Conservation (phyloP, 2,329 filamentous ascomycete genomes). For the Xylaria sp. region DNA sequence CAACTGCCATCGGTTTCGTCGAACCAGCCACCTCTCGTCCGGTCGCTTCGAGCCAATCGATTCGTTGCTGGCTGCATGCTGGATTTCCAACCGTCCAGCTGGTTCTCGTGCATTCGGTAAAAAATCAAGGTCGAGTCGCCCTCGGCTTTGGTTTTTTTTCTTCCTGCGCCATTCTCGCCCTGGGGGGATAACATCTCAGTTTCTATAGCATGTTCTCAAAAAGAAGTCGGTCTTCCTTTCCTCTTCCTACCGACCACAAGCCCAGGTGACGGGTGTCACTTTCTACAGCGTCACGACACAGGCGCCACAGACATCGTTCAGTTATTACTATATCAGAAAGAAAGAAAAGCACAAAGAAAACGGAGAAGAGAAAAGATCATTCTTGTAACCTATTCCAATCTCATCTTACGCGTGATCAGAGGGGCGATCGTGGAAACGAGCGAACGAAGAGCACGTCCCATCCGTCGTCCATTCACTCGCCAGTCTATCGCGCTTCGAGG, state of each 20-base stretch:
- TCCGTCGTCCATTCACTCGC: neutral
- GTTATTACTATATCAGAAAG: too few relatives aligned
- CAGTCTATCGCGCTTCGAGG: slow-evolving; percentile 18
- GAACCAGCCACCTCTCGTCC: slow-evolving; percentile 11
- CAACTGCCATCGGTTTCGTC: slow-evolving; percentile 18
- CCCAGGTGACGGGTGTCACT: slow-evolving; percentile 54
- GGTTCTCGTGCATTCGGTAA: slow-evolving; percentile 32
- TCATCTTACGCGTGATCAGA: slow-evolving; percentile 12
- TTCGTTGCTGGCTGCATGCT: slow-evolving; percentile 22
- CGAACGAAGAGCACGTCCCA: neutral
- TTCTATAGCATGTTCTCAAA: slow-evolving; percentile 51
- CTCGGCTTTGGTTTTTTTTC: slow-evolving; percentile 37
- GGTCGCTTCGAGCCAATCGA: slow-evolving; percentile 10
- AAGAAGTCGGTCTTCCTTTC: slow-evolving; percentile 49
- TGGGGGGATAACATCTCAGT: slow-evolving; percentile 36
- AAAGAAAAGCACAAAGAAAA: too few relatives aligned
- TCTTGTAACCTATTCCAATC: neutral
- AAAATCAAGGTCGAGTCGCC: slow-evolving; percentile 31
- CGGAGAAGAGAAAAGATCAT: too few relatives aligned
- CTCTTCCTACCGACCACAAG: slow-evolving; percentile 56
- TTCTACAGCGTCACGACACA: slow-evolving; percentile 43
- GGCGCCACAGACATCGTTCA: slow-evolving; percentile 33
- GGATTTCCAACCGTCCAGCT: slow-evolving; percentile 37
- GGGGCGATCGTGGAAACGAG: slow-evolving; percentile 18
- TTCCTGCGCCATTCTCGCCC: slow-evolving; percentile 25